Conservation (phyloP, 306 rosid genomes). For the Prunus fruticosa region DNA sequence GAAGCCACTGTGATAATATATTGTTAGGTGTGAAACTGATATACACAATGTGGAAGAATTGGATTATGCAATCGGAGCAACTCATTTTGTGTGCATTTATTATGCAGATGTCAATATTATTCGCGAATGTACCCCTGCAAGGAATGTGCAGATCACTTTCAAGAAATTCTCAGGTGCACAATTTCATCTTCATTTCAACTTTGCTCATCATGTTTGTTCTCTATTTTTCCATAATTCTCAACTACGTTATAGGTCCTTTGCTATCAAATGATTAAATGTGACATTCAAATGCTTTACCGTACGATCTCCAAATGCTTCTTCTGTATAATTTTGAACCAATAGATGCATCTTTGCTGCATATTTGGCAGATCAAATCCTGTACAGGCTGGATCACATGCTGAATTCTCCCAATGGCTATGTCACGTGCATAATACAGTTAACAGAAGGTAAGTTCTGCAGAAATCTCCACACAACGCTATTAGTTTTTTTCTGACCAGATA, state of each 20-base stretch:
- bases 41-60: background rate
- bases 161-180: constrained; percentile 70
- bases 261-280: background rate
- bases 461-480: background rate
- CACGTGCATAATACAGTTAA: constrained; percentile 83
- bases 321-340: background rate
- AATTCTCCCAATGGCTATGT: constrained; percentile 75
- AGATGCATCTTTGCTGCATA: constrained; percentile 7
- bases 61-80: background rate
- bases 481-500: no score
- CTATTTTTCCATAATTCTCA: background rate
- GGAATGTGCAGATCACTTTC: constrained; percentile 93
- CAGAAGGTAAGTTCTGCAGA: constrained; percentile 51
- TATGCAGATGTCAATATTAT: constrained; percentile 66
- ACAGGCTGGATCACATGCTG: constrained; percentile 70
- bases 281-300: background rate
- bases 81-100: constrained; percentile 14
- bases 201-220: background rate
- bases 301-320: background rate
- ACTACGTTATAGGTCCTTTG: background rate
- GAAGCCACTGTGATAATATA: background rate
- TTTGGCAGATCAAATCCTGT: constrained; percentile 81
- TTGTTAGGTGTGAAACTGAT: background rate
- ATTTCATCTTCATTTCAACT: constrained; percentile 8
- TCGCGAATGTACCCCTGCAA: constrained; percentile 85